Base-by-base conservation (phyloP, 2,329 filamentous ascomycete genomes). In the Teratosphaeria zuluensis region DNA sequence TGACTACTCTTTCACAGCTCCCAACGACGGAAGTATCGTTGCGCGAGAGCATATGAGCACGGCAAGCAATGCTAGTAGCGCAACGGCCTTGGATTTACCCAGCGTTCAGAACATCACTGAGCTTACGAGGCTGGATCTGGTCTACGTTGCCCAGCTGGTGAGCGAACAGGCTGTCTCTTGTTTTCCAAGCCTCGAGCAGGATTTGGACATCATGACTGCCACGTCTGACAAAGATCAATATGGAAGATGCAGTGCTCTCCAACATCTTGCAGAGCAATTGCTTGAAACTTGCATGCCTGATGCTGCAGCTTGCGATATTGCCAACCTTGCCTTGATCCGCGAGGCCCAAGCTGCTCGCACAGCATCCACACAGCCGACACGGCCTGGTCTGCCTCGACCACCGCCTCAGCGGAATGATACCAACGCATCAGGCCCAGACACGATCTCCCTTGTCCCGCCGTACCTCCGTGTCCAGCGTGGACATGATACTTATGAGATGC, bases 391-490 rank as follows among this genome's bases (percentile, higher is more conserved):
- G 54, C 70, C 66, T n/a, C 67, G 66, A n/a, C 68, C 69, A 8
- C 66, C 65, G 14, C 65, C 65, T 14, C 66, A 64, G 31, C 63
- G 69, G 7, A 38, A 62, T 14, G 64, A 69, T n/a, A 62, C 57
- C 32, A 31, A 70, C 64, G 55, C 57, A 16, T 48, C 61, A 9
- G 68, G 67, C 3, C 70, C 71, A 35, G 75, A 71, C 59, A 61
- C 86, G 2, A 87, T 87, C 63, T 77, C 79, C 48, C 82, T 94
- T 1, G 81, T 82, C 1, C 77, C 84, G 0, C 89, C 89, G 1
- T 86, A 89, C 66, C 76, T 94, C 42, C 85, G 89, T 63, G 77
- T 95, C 11, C 85, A 86, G 54, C 81, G 89, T 56, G 82, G 84
- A 21, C 87, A 90, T 46, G 80, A 80, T 1, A 82, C 81, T 54